Evolutionary conservation across 257 asterid species (phyloP).

Genomic region (Nicotiana tomentosiformis): DNA sequence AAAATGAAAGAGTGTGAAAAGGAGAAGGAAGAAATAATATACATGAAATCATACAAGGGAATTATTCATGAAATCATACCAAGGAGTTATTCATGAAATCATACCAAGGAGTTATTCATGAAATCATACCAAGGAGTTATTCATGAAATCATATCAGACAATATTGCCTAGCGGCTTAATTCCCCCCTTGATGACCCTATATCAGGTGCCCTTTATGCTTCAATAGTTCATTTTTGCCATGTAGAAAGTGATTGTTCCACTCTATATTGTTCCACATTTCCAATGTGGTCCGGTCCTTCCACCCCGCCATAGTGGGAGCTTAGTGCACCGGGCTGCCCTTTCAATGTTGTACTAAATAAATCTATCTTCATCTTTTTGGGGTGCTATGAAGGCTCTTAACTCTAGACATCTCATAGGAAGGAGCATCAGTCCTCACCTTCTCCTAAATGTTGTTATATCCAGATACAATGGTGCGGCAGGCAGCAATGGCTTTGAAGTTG

Average conservation of each 20-base stretch:
- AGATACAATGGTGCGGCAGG: conserved; percentile 86
- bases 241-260: neutral
- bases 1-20: neutral
- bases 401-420: neutral
- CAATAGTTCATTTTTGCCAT: neutral
- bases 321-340: no score
- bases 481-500: conserved; percentile 75
- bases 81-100: neutral
- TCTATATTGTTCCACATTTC: neutral
- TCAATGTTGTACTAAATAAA: neutral
- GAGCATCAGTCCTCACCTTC: neutral
- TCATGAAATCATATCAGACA: neutral
- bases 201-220: neutral
- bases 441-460: conserved; percentile 16
- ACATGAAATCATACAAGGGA: neutral
- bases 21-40: neutral
- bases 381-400: neutral
- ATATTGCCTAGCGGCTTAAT: neutral
- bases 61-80: neutral
- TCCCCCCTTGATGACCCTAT: neutral
- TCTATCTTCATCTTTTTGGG: neutral
- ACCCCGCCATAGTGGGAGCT: no score
- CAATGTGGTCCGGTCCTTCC: neutral
- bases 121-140: neutral
- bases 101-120: neutral